Base-by-base conservation (phyloP, 2,329 filamentous ascomycete genomes). In the Aspergillus sp. region DNA sequence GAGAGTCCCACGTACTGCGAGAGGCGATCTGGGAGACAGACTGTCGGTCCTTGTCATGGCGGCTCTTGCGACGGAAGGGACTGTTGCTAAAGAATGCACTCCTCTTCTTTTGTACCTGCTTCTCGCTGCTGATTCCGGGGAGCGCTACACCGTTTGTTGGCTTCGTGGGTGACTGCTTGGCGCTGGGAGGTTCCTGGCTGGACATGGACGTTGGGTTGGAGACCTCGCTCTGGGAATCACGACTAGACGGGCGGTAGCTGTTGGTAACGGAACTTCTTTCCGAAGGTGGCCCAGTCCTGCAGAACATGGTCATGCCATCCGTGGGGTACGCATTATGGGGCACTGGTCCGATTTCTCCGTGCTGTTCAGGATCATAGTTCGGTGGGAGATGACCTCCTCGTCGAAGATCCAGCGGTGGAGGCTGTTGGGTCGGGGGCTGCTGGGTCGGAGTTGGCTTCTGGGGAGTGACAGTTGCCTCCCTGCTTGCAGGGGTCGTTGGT, bases 241-340 rank as follows among this genome's bases (percentile, higher is more conserved):
- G 85, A 69, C 91, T 96, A 13, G 88, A 88, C 44, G 91, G 90
- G 43, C 91, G 83, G 46, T 83, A 85, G 56, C 84, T 87, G 21
- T 56, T 55, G 42, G 82, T 85, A 19, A 81, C 81, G 21, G 87
- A 87, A 72, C 81, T 91, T 72, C 75, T 83, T 74, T 87, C 85
- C n/a, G 85, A 87, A 46, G 81, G 81, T 36, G 87, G 82, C 3
- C 86, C 88, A 36, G 89, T 86, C 54, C 91, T 86, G 72, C 93
- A 97, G 57, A 97, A 88, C 84, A 97, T 96, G 0, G 93, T 97
- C 91, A 97, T 97, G 4, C 92, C 93, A 68, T 97, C 93, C 71
- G 88, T 84, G 0, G 93, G 92, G 68, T 97, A 97, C 9, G 94
- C 91, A 63, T 97, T 95, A 64, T 97, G 91, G 13, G 93, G 91